Evolutionary conservation across 331 rosid species (phyloP), one percentile per base, ranked within the genome.

Genomic region (Saraca asoca): DNA sequence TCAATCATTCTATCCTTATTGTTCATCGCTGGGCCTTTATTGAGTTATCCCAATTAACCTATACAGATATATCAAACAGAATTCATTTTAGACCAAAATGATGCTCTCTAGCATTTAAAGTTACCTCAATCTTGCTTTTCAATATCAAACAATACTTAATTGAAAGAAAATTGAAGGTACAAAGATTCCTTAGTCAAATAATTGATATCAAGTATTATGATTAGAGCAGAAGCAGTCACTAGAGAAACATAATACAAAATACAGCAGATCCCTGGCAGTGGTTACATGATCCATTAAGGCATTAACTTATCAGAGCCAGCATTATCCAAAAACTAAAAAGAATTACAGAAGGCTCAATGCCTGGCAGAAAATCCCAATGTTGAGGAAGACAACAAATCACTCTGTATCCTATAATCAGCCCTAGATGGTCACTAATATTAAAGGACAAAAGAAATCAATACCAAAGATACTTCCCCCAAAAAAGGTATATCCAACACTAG

Each of bases 21-120:
- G 10, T 58, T 54, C 31, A 55, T 12, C 10, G 18, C 15, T 56
- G 14, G 37, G 3, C 63, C 57, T 76, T 70, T 63, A 13, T 73
- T n/a, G 0, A 50, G 64, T 7, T 49, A 35, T 51, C 38, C 81
- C 95, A 87, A 80, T 72, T 34, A 33, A 63, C 50, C 80, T 72
- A 49, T 17, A n/a, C 31, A 24, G 16, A 45, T 5, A 24, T 15
- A 38, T 42, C 12, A 19, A 33, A 48, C 38, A 15, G 1, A 51
- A 15, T 18, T 51, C 34, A 34, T 6, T 60, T 39, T 39, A 70
- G 35, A 59, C 35, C 68, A 59, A 48, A 53, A 70, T 6, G 50
- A 11, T 37, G 19, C 10, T 10, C 2, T 19, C 24, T n/a, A 35
- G 31, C 67, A 5, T 35, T 2, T 13, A 35, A 18, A 12, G 14